These are phyloP conservation scores for Suhomyces kilbournensis DNA, from an alignment of 805 yeast genomes.

Conservation along the genomic window DNA sequence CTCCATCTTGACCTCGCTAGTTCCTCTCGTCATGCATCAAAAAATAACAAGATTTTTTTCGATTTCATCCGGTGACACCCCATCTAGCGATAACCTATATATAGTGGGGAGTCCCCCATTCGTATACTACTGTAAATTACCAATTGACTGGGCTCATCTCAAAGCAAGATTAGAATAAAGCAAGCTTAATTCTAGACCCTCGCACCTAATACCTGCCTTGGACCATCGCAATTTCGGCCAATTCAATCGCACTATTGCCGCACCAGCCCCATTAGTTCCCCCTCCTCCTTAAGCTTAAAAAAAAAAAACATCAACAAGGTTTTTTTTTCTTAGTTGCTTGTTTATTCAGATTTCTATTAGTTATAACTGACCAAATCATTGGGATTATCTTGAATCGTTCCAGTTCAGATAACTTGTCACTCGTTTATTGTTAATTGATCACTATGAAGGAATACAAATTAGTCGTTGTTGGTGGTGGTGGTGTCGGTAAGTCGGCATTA, in stretches of 20 bases:
- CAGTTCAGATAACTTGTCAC: not conserved
- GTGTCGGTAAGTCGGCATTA: slow-evolving; percentile 96
- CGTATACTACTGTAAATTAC: not conserved
- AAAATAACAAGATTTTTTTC: not conserved
- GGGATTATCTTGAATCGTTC: not conserved
- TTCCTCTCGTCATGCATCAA: not conserved
- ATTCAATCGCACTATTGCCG: not conserved
- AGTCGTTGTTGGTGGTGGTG: slow-evolving; percentile 98
- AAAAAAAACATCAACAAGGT: not conserved
- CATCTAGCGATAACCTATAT: not conserved
- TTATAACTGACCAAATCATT: not conserved
- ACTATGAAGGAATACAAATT: slow-evolving; percentile 74
- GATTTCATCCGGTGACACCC: not conserved
- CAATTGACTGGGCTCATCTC: not conserved
- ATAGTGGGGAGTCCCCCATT: not conserved
- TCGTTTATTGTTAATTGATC: not conserved
- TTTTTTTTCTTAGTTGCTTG: not conserved
- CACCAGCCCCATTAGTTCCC: not conserved
- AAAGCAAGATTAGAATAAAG: not conserved
- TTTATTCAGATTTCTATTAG: not conserved
- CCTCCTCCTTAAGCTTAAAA: not conserved
- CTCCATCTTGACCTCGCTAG: not conserved
- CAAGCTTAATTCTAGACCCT: not conserved
- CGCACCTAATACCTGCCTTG: not conserved
- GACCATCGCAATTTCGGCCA: not conserved